These are phyloP conservation scores for Elsinoe fawcettii DNA, from an alignment of 2,329 filamentous ascomycete species.

Conservation along the genomic window DNA sequence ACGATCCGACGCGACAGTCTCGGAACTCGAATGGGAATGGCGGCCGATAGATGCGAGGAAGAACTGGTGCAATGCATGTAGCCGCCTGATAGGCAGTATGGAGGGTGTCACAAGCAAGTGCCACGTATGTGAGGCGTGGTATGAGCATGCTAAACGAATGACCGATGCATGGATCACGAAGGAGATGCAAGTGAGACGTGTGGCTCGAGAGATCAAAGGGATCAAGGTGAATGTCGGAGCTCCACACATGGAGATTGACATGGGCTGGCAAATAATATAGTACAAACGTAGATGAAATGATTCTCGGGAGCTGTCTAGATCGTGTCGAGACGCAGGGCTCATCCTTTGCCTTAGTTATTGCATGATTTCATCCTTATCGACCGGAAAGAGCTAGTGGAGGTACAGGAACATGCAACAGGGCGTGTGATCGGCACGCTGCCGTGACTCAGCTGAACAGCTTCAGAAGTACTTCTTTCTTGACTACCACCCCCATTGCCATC, in stretches of 20 bases:
- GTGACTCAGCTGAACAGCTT: neutral
- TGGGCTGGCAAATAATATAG: constrained; percentile 19
- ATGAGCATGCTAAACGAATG: neutral
- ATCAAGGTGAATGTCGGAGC: constrained; percentile 19
- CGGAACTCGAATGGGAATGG: neutral
- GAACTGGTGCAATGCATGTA: constrained; percentile 15
- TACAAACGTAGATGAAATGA: neutral
- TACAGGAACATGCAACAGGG: neutral
- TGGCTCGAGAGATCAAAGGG: constrained; percentile 28
- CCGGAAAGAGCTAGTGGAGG: neutral
- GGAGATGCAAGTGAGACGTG: constrained; percentile 30
- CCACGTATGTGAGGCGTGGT: neutral
- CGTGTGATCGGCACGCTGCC: neutral
- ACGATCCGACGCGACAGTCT: no score
- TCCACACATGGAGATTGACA: constrained; percentile 25
- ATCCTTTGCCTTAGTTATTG: neutral
- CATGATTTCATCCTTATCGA: neutral
- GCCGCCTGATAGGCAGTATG: constrained; percentile 26
- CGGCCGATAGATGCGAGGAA: neutral
- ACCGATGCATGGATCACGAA: constrained; percentile 32
- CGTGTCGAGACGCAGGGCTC: neutral
- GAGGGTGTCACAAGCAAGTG: constrained; percentile 19
- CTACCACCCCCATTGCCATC: no score
- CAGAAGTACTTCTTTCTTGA: neutral
- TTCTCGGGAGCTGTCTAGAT: neutral